phyloP scores from a whole-genome alignment of 2,329 filamentous ascomycete species.

The Colletotrichum agaves region DNA sequence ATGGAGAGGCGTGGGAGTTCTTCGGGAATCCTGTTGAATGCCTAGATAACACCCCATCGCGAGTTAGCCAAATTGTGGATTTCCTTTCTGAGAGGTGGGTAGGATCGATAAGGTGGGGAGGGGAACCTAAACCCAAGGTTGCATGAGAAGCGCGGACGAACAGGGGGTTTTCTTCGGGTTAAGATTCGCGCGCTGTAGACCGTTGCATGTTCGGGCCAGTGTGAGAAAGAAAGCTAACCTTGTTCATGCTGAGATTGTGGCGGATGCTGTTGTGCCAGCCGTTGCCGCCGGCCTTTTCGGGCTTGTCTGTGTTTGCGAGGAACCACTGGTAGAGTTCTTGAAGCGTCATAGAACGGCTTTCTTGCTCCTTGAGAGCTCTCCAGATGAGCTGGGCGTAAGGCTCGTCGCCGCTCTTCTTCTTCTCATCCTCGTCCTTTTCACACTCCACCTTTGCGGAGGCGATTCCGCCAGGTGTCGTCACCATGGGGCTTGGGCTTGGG shows the following conservation, averaged over 20 bases:
- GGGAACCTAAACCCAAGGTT: not conserved
- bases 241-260: slow-evolving; percentile 96
- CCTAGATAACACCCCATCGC: slow-evolving; percentile 42
- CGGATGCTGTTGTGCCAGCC: slow-evolving; percentile 97
- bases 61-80: not conserved
- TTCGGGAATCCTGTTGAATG: slow-evolving; percentile 55
- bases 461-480: not conserved
- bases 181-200: not conserved
- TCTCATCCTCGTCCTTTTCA: not conserved
- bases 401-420: slow-evolving; percentile 52
- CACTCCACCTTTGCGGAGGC: not conserved
- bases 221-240: slow-evolving; percentile 63
- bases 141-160: not conserved
- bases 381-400: slow-evolving; percentile 89
- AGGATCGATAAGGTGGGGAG: slow-evolving; percentile 11
- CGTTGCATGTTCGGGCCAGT: not conserved
- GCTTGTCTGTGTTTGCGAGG: slow-evolving; percentile 79
- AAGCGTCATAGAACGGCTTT: slow-evolving; percentile 77
- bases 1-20: slow-evolving; percentile 52
- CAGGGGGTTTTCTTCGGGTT: not conserved
- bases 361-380: slow-evolving; percentile 75
- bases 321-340: slow-evolving; percentile 95
- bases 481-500: not conserved
- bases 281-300: slow-evolving; percentile 66
- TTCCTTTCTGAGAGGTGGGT: not conserved